Evolutionary conservation across 257 asterid species (phyloP).

Genomic region (Gynochthodes officinalis): DNA sequence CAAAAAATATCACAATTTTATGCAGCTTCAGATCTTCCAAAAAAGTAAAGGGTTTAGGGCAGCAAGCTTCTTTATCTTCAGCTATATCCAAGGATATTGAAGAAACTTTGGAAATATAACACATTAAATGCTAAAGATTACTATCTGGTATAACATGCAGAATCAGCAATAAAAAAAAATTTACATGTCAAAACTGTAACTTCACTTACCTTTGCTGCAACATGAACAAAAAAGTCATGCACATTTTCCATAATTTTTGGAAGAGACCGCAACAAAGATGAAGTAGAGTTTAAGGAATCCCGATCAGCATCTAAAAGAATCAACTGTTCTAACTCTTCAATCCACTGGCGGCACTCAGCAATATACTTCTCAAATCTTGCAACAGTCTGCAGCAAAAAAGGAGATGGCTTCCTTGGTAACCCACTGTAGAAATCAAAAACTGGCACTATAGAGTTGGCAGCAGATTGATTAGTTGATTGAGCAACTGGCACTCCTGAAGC

Average conservation of each 20-base stretch:
- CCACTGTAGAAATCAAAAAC: conserved; percentile 88
- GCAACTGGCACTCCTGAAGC: conserved; percentile 50
- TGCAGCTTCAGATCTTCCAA: not conserved
- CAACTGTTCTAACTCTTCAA: conserved; percentile 93
- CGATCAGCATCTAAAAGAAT: conserved; percentile 59
- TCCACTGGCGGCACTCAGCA: conserved; percentile 82
- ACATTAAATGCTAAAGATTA: conserved; percentile 1
- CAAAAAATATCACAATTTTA: not conserved
- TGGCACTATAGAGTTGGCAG: conserved; percentile 56
- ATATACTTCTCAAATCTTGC: conserved; percentile 89
- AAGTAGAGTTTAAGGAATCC: conserved; percentile 45
- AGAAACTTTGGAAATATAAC: not conserved
- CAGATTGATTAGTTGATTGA: conserved; percentile 56
- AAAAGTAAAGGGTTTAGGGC: not conserved
- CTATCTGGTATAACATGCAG: not conserved
- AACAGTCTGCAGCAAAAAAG: conserved; percentile 81
- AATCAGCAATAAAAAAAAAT: not conserved
- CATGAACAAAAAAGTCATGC: conserved; percentile 90
- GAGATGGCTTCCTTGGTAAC: conserved; percentile 87
- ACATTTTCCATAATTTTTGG: conserved; percentile 93
- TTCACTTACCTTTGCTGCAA: conserved; percentile 85
- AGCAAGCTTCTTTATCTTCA: not conserved
- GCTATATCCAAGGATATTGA: not conserved
- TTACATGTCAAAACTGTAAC: not conserved
- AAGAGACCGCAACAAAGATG: conserved; percentile 82